Percentiles rank a stretch among this genome's conserved stretches.
phyloP scores from a whole-genome alignment of 2,329 filamentous ascomycete genomes.

The Tolypocladium guangdongense region DNA sequence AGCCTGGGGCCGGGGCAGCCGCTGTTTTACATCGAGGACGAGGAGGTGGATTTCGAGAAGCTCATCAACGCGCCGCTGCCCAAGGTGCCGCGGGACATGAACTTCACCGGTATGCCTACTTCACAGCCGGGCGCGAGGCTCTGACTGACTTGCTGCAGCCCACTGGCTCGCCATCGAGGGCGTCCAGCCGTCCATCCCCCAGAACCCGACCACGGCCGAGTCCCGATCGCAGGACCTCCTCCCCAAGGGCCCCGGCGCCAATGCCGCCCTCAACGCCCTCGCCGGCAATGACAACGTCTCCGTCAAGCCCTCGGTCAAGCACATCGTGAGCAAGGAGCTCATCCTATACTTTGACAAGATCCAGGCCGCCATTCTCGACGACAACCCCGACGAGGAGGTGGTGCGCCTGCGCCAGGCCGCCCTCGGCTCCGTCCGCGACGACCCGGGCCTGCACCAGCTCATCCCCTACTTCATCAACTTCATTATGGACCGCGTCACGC shows the following conservation, averaged over 20 bases:
- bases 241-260: conserved; percentile 81
- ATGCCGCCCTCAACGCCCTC: conserved; percentile 68
- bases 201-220: conserved; percentile 85
- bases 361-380: conserved; percentile 77
- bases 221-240: conserved; percentile 74
- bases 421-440: conserved; percentile 72
- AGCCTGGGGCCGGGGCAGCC: conserved; percentile 89
- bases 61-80: conserved; percentile 92
- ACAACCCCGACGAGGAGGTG: conserved; percentile 69
- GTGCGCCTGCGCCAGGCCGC: conserved; percentile 68
- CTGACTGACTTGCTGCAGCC: conserved; percentile 36
- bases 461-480: conserved; percentile 96
- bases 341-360: conserved; percentile 97
- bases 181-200: conserved; percentile 89
- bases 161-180: conserved; percentile 98
- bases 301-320: conserved; percentile 87
- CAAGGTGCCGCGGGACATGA: conserved; percentile 87
- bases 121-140: not conserved
- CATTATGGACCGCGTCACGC: conserved; percentile 90
- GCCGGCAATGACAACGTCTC: conserved; percentile 75
- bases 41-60: conserved; percentile 98
- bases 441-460: conserved; percentile 89
- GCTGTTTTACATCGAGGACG: conserved; percentile 94
- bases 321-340: conserved; percentile 90
- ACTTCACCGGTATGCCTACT: conserved; percentile 62